Percentiles rank a stretch among this genome's conserved stretches.
These are phyloP conservation scores for Penicillium longicatenatum DNA, from an alignment of 495 filamentous ascomycete genomes.

Conservation along the genomic window DNA sequence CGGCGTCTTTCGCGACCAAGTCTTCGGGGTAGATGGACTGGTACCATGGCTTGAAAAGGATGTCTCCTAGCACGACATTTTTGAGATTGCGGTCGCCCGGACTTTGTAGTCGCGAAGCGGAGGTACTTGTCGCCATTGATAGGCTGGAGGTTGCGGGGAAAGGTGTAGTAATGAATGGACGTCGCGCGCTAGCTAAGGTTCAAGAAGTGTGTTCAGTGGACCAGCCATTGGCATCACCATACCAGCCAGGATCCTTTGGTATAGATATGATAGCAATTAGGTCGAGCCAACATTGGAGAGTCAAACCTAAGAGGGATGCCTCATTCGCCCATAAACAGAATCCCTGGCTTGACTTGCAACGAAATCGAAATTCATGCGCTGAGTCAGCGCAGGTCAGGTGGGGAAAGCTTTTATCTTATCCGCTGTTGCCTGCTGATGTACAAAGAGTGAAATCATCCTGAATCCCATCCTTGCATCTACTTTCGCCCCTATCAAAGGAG, in stretches of 20 bases:
- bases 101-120: slow-evolving; percentile 34
- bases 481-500: not conserved
- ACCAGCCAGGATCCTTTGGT: not conserved
- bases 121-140: slow-evolving; percentile 34
- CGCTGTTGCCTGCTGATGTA: slow-evolving; percentile 22
- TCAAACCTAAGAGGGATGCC: not conserved
- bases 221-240: slow-evolving; percentile 28
- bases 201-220: slow-evolving; percentile 13
- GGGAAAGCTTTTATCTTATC: slow-evolving; percentile 26
- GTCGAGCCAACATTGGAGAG: slow-evolving; percentile 1
- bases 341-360: not conserved
- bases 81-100: slow-evolving; percentile 64
- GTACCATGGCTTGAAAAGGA: slow-evolving; percentile 77
- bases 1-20: slow-evolving; percentile 63
- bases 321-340: not conserved
- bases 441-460: slow-evolving; percentile 2
- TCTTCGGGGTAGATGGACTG: slow-evolving; percentile 78
- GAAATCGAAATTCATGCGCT: slow-evolving; percentile 4
- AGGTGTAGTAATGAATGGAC: not conserved
- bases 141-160: not conserved
- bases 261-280: not conserved
- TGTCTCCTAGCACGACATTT: slow-evolving; percentile 72
- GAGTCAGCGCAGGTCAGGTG: slow-evolving; percentile 20
- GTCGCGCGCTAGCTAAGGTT: slow-evolving; percentile 11
- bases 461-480: slow-evolving; percentile 7